These are phyloP conservation scores for Sugiyamaella marilandica DNA, from an alignment of 805 yeast species.

Conservation along the genomic window DNA sequence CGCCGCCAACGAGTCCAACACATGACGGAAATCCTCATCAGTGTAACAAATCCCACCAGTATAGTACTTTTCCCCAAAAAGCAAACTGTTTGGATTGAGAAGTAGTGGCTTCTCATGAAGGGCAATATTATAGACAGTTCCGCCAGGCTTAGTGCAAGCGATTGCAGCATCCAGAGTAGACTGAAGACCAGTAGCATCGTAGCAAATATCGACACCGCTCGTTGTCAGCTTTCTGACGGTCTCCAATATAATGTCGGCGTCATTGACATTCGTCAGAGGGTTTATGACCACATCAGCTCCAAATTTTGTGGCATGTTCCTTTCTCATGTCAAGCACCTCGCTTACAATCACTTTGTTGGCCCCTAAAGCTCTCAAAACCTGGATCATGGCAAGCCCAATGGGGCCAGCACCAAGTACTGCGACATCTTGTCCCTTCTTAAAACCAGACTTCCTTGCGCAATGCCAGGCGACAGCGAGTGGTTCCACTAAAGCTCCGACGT, in stretches of 20 bases:
- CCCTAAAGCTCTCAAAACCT: conserved; percentile 46
- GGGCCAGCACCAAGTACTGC: conserved; percentile 54
- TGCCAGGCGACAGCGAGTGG: conserved; percentile 61
- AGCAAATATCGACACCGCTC: conserved; percentile 46
- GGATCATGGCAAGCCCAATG: conserved; percentile 36
- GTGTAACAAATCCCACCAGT: conserved; percentile 61
- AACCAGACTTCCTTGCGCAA: conserved; percentile 42
- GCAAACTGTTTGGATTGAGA: conserved; percentile 52
- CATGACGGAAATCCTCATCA: conserved; percentile 50
- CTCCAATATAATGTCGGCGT: conserved; percentile 32
- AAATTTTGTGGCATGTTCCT: conserved; percentile 35
- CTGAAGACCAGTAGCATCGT: conserved; percentile 53
- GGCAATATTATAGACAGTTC: conserved; percentile 59
- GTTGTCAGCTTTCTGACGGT: conserved; percentile 38
- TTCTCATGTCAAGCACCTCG: conserved; percentile 46
- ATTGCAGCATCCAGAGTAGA: conserved; percentile 51
- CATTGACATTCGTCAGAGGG: conserved; percentile 39
- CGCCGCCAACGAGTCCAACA: conserved; percentile 44
- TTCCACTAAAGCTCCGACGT: conserved; percentile 50
- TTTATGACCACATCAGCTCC: conserved; percentile 41
- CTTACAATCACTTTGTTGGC: conserved; percentile 43
- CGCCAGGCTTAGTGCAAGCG: conserved; percentile 45
- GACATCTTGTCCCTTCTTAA: conserved; percentile 43
- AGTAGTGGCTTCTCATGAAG: conserved; percentile 52
- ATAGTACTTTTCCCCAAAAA: conserved; percentile 49